phyloP scores from a whole-genome alignment of 2,329 filamentous ascomycete genomes.

The Thelonectria rubi region DNA sequence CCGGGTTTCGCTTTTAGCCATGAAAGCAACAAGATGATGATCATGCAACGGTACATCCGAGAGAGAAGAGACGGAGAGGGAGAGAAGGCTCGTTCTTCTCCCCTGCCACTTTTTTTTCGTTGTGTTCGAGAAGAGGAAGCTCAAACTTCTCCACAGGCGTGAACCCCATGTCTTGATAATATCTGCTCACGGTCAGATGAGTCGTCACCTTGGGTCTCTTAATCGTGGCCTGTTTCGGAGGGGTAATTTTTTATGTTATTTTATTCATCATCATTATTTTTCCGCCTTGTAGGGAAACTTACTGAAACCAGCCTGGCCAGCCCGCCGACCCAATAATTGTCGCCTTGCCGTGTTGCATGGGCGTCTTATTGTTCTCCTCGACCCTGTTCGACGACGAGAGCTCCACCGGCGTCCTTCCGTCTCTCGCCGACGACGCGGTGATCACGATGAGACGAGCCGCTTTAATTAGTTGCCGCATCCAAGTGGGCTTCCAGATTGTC shows the following conservation, averaged over 20 bases:
- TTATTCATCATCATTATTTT: not conserved
- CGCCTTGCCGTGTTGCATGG: conserved; percentile 25
- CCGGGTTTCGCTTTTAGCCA: conserved; percentile 5
- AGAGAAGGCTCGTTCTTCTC: not conserved
- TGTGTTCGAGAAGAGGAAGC: not conserved
- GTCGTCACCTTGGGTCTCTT: not conserved
- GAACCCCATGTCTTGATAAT: conserved; percentile 34
- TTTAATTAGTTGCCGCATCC: conserved; percentile 14
- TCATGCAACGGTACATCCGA: conserved; percentile 29
- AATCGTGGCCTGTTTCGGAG: not conserved
- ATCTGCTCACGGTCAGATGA: conserved; percentile 31
- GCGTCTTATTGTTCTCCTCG: conserved; percentile 26
- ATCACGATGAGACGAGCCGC: conserved; percentile 28
- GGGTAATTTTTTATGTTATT: too few relatives aligned
- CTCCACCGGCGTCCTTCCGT: conserved; percentile 29
- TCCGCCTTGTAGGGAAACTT: not conserved
- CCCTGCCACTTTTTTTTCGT: conserved; percentile 24
- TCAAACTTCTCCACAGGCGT: conserved; percentile 25
- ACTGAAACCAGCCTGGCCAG: conserved; percentile 37
- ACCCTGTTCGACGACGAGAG: conserved; percentile 24
- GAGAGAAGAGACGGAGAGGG: conserved; percentile 16
- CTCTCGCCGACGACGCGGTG: conserved; percentile 19
- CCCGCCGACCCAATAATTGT: conserved; percentile 41
- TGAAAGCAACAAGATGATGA: conserved; percentile 5
- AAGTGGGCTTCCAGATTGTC: conserved; percentile 26